phyloP scores from a whole-genome alignment of 1,139 yeast genomes.

The Pichia sp. region DNA sequence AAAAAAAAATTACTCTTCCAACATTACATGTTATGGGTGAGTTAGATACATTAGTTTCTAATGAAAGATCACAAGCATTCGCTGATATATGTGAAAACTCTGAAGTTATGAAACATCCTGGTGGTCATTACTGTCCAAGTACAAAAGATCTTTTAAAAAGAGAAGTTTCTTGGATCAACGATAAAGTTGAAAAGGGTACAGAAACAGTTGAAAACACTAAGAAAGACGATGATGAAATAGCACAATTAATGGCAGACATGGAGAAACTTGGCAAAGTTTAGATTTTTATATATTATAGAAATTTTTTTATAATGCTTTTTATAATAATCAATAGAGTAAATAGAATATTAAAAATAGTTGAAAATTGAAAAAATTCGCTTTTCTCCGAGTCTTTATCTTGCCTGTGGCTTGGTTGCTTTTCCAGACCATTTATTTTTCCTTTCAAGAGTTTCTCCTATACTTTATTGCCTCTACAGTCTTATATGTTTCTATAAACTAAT shows the following conservation, averaged over 20 bases:
- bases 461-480: background rate
- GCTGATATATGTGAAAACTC: slow-evolving; percentile 48
- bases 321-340: too few species aligned
- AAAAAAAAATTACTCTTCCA: slow-evolving; percentile 44
- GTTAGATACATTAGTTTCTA: slow-evolving; percentile 83
- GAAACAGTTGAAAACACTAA: slow-evolving; percentile 16
- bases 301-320: too few species aligned
- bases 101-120: slow-evolving; percentile 62
- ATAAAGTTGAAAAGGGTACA: slow-evolving; percentile 17
- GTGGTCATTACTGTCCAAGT: slow-evolving; percentile 81
- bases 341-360: background rate
- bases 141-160: slow-evolving; percentile 45
- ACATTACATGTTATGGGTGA: slow-evolving; percentile 80
- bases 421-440: background rate
- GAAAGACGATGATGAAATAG: slow-evolving; percentile 21
- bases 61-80: slow-evolving; percentile 55
- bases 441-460: background rate
- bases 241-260: slow-evolving; percentile 23
- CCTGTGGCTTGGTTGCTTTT: background rate
- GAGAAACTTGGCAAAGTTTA: slow-evolving; percentile 27
- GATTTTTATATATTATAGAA: too few species aligned
- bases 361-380: background rate
- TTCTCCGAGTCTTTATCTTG: background rate
- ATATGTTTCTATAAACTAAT: background rate
- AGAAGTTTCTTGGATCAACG: slow-evolving; percentile 30